These are phyloP conservation scores for Bremia lactucae DNA, from an alignment of 352 stramenopile genomes.

Conservation along the genomic window DNA sequence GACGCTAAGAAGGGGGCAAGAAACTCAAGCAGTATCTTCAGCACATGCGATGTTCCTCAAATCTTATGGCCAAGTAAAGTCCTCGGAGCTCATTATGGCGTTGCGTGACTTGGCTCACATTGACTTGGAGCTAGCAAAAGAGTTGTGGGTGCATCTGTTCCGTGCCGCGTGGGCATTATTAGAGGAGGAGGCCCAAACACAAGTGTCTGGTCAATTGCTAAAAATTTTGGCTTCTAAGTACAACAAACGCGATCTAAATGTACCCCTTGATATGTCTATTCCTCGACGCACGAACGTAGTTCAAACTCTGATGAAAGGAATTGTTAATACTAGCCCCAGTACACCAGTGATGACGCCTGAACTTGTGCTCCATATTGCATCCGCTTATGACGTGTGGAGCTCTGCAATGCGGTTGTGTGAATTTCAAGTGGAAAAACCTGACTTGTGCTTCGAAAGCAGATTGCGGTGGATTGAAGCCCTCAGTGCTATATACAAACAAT, in stretches of 20 bases:
- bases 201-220: slow-evolving; percentile 48
- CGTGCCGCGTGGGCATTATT: slow-evolving; percentile 42
- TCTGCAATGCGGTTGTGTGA: slow-evolving; percentile 62
- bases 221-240: slow-evolving; percentile 82
- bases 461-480: slow-evolving; percentile 82
- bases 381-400: slow-evolving; percentile 79
- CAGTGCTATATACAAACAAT: slow-evolving; percentile 74
- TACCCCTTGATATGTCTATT: slow-evolving; percentile 36
- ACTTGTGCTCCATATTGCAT: slow-evolving; percentile 71
- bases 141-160: slow-evolving; percentile 78
- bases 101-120: slow-evolving; percentile 69
- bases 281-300: slow-evolving; percentile 71
- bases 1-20: background rate
- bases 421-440: slow-evolving; percentile 68
- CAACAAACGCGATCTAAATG: slow-evolving; percentile 77
- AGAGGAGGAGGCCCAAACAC: slow-evolving; percentile 34
- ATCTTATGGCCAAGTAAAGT: slow-evolving; percentile 20
- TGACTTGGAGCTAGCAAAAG: slow-evolving; percentile 74
- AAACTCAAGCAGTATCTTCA: slow-evolving; percentile 3
- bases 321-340: slow-evolving; percentile 42
- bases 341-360: slow-evolving; percentile 74
- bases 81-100: slow-evolving; percentile 33
- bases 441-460: slow-evolving; percentile 54
- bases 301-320: slow-evolving; percentile 72
- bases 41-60: slow-evolving; percentile 21